Conservation (phyloP, 2,329 filamentous ascomycete species). For the Setomelanomma holmii region DNA sequence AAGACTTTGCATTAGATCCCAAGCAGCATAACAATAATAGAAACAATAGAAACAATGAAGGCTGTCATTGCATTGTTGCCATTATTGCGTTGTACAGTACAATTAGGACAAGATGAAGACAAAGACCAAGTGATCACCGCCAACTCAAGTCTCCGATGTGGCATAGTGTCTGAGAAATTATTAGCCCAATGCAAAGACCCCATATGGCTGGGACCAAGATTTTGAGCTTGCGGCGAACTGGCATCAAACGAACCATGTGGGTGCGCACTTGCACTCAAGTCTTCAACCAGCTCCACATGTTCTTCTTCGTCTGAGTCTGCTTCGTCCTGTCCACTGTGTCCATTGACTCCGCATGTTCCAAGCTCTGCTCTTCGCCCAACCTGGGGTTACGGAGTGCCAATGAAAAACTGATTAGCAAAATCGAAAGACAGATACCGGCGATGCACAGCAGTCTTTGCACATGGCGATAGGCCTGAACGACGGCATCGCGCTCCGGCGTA, state of each 20-base stretch:
- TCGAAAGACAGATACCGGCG: constrained; percentile 58
- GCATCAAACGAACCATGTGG: too few species aligned
- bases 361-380: constrained; percentile 55
- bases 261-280: too few species aligned
- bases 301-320: neutral
- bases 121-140: neutral
- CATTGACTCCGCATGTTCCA: constrained; percentile 51
- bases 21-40: too few species aligned
- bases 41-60: neutral
- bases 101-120: neutral
- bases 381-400: constrained; percentile 55
- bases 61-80: neutral
- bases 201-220: too few species aligned
- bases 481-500: constrained; percentile 52
- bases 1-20: too few species aligned
- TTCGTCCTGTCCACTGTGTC: neutral
- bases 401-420: constrained; percentile 56
- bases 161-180: too few species aligned
- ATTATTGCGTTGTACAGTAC: neutral
- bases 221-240: too few species aligned
- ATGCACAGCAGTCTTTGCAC: constrained; percentile 59
- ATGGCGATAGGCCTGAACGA: constrained; percentile 55
- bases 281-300: neutral
- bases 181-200: too few species aligned
- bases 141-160: too few species aligned